A percentile compares a stretch with the other conserved stretches of the same genome.
Evolutionary conservation across 1,139 yeast genomes (phyloP).

Genomic region (Meyerozyma guilliermondii): DNA sequence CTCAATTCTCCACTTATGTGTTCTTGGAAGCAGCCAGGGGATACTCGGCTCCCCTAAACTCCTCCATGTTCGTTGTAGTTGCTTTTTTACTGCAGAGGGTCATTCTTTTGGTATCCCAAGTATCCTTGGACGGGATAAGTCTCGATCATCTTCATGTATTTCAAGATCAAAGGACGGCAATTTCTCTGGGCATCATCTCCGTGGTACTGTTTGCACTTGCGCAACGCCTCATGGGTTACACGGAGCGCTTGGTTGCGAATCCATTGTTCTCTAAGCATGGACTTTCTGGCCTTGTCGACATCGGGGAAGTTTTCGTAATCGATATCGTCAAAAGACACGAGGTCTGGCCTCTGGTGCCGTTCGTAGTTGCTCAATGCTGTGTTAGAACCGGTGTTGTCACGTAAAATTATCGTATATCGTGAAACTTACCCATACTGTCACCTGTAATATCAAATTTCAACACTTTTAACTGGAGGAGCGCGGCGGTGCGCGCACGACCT

Average conservation of each 20-base stretch:
- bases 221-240: constrained; percentile 68
- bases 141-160: constrained; percentile 74
- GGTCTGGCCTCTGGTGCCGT: constrained; percentile 62
- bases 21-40: background rate
- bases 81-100: constrained; percentile 56
- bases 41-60: background rate
- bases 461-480: constrained; percentile 14
- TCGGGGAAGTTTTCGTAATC: constrained; percentile 65
- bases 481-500: constrained; percentile 8
- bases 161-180: constrained; percentile 57
- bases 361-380: constrained; percentile 35
- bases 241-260: constrained; percentile 65
- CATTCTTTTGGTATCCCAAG: constrained; percentile 81
- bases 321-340: constrained; percentile 79
- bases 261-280: constrained; percentile 78
- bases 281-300: constrained; percentile 68
- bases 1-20: background rate
- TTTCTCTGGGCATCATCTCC: constrained; percentile 73
- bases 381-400: constrained; percentile 9
- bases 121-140: constrained; percentile 64
- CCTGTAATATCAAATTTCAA: constrained; percentile 8
- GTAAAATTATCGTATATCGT: background rate
- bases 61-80: background rate
- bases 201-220: constrained; percentile 72
- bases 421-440: background rate